Base-by-base conservation (phyloP, 768 basidiomycete species). In the Lactarius evosmus region DNA sequence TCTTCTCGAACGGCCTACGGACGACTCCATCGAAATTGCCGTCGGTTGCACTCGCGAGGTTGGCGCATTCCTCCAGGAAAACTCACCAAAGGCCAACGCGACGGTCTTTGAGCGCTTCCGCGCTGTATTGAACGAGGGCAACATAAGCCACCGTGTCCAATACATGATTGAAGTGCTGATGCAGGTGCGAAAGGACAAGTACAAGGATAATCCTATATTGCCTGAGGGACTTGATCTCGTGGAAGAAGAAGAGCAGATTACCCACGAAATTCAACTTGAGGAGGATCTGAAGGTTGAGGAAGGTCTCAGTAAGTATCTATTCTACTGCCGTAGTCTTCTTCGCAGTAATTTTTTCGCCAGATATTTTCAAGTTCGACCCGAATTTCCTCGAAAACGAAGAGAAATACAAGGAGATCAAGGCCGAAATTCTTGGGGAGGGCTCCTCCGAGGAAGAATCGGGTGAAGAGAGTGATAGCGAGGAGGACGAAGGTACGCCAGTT, bases 81-180 rank as follows among this genome's bases (percentile, higher is more conserved):
- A 93, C 73, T 89, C 92, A 2, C 93, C 96, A 29, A 95, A 95
- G 74, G 95, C 93, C 67, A 97, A 93, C 71, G 89, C 92, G n/a
- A 87, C 87, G 40, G 89, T 97, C 38, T 98, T 88, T 73, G 97
- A 98, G 74, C 91, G 95, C 27, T 98, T 98, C 85, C 89, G 97
- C 52, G 93, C 93, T 0, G 94, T 98, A 9, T 79, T 99, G 36
- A 97, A 98, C 75, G 97, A 98, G 74, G 94, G 94, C 29, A 79
- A 83, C 50, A 96, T 99, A 75, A 95, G 92, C 71, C 95, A 98
- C 70, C 86, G 97, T 69, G 93, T 96, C 32, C 97, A 98, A 73
- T 99, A 98, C 77, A 98, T 98, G 97, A 93, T 99, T 69, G 97
- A 98, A 77, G 97, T 98, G 3, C 81, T 98, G 53, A 98, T 99